A percentile compares a stretch with the other conserved stretches of the same genome.
Conservation (phyloP, 2,329 filamentous ascomycete species). For the Endocalyx cinctus region DNA sequence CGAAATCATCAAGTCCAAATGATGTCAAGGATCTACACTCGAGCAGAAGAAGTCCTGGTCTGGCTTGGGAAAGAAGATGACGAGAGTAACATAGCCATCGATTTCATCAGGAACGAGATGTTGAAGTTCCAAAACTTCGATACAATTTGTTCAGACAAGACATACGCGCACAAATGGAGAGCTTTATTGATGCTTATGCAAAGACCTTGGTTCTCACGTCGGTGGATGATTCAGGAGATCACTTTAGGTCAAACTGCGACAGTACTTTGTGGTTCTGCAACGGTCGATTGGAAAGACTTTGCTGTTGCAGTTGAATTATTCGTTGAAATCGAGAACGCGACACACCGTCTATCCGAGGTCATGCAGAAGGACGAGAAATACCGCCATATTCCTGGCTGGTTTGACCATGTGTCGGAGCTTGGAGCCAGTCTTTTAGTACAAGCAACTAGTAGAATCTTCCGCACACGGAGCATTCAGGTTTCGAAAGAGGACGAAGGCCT, state of each 20-base stretch:
- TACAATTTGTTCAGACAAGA: background rate
- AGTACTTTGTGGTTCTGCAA: background rate
- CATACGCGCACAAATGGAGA: background rate
- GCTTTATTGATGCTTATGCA: conserved; percentile 1
- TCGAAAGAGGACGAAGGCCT: too few relatives aligned
- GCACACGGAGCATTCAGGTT: too few relatives aligned
- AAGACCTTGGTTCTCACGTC: background rate
- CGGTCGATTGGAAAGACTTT: background rate
- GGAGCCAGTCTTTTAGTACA: conserved; percentile 32
- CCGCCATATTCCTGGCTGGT: conserved; percentile 23
- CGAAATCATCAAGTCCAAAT: too few relatives aligned
- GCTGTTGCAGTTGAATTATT: conserved; percentile 1
- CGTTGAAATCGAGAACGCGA: conserved; percentile 1
- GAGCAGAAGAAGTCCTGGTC: too few relatives aligned
- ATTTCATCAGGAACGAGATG: too few relatives aligned
- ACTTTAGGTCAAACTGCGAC: background rate
- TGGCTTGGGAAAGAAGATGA: too few relatives aligned
- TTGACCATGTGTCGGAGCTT: conserved; percentile 30
- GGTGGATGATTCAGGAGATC: conserved; percentile 1
- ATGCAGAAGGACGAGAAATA: conserved; percentile 26
- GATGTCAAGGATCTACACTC: too few relatives aligned
- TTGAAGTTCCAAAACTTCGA: conserved; percentile 5
- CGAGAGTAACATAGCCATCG: too few relatives aligned
- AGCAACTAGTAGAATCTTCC: conserved; percentile 28
- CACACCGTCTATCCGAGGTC: conserved; percentile 26